phyloP scores from a whole-genome alignment of 176 grass and related monocot species.

The Carex pumila region DNA sequence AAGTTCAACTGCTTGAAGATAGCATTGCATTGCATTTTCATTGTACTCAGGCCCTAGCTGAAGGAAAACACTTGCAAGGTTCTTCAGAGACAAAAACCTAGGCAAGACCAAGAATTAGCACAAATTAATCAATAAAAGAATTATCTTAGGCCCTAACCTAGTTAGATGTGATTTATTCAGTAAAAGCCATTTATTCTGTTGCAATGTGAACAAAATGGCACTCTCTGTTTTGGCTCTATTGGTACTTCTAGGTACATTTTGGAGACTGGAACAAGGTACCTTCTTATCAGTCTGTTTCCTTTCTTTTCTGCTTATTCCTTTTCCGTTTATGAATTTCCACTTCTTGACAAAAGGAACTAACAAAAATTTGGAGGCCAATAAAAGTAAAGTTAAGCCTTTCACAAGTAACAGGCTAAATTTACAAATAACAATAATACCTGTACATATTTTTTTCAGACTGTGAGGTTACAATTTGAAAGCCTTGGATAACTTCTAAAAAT shows the following conservation, averaged over 20 bases:
- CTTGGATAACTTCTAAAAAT: background rate
- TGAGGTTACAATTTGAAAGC: background rate
- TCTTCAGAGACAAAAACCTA: conserved; percentile 94
- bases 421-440: background rate
- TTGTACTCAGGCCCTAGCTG: conserved; percentile 56
- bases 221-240: background rate
- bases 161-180: background rate
- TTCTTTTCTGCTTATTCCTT: background rate
- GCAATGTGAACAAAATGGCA: background rate
- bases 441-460: background rate
- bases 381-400: background rate
- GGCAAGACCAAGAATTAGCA: background rate
- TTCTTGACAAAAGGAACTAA: background rate
- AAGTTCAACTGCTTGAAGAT: conserved; percentile 90
- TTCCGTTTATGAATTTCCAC: background rate
- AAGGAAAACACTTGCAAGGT: conserved; percentile 86
- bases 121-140: background rate
- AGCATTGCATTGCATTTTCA: conserved; percentile 89
- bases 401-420: background rate
- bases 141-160: background rate
- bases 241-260: background rate
- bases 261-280: background rate
- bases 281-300: background rate
- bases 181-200: background rate
- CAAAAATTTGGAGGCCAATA: background rate